Evolutionary conservation across 2,329 filamentous ascomycete species (phyloP).

Genomic region (Exophiala aquamarina): DNA sequence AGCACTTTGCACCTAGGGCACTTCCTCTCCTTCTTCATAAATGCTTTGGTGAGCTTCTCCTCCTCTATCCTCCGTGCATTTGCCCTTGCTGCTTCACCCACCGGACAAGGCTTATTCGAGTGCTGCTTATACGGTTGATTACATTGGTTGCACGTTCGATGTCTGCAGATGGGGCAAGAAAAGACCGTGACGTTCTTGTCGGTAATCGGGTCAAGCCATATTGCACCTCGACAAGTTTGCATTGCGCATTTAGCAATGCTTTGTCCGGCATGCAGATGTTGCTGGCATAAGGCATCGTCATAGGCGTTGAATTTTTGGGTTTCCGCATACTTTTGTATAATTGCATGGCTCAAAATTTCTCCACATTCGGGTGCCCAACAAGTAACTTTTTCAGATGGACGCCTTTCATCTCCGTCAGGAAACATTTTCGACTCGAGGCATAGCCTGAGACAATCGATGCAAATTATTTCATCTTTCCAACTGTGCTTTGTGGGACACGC

Average conservation of each 20-base stretch:
- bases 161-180: background rate
- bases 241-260: constrained; percentile 10
- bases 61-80: constrained; percentile 6
- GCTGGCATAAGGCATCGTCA: constrained; percentile 7
- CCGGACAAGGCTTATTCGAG: constrained; percentile 10
- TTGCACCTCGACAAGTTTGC: constrained; percentile 3
- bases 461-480: constrained; percentile 13
- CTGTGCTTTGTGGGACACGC: constrained; percentile 8
- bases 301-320: constrained; percentile 4
- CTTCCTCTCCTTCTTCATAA: constrained; percentile 10
- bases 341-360: constrained; percentile 5
- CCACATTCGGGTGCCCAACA: constrained; percentile 12
- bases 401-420: constrained; percentile 9
- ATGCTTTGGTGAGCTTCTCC: constrained; percentile 7
- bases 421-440: constrained; percentile 15
- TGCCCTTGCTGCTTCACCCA: constrained; percentile 5
- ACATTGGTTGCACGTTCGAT: constrained; percentile 10
- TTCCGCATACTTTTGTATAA: constrained; percentile 1
- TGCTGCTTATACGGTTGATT: constrained; percentile 13
- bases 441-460: constrained; percentile 10
- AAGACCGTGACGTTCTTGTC: constrained; percentile 11
- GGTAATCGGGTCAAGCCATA: constrained; percentile 6
- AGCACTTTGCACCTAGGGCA: constrained; percentile 8
- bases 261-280: constrained; percentile 6
- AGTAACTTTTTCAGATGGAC: constrained; percentile 11